A percentile compares a stretch with the other conserved stretches of the same genome.
Conservation (phyloP, 2,329 filamentous ascomycete species). For the Calonectria multiphialidica region DNA sequence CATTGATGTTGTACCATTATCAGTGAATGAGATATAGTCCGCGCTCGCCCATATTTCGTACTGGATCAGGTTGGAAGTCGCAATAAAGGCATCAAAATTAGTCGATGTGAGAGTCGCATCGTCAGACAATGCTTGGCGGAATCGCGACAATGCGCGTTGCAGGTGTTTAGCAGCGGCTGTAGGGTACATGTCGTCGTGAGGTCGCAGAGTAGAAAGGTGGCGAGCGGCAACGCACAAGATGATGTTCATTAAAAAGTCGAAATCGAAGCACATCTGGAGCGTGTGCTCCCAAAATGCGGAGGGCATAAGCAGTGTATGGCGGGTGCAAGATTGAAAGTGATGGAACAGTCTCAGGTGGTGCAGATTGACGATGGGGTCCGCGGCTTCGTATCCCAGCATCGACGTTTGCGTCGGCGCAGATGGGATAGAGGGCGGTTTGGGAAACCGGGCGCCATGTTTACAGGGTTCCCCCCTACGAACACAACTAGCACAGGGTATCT, state of each 20-base stretch:
- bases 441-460: not conserved
- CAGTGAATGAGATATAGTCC: not conserved
- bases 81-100: not conserved
- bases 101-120: not conserved
- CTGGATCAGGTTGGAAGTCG: not conserved
- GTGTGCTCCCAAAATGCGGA: not conserved
- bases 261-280: not conserved
- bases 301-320: not conserved
- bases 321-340: not conserved
- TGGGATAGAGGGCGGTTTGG: not conserved
- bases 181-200: not conserved
- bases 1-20: not conserved
- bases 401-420: not conserved
- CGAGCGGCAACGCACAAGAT: slow-evolving; percentile 2
- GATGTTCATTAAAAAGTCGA: slow-evolving; percentile 14
- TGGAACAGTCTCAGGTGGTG: not conserved
- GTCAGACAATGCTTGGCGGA: not conserved
- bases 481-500: not conserved
- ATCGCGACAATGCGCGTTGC: not conserved
- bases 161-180: not conserved
- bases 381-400: not conserved
- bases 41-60: slow-evolving; percentile 3
- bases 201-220: not conserved
- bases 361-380: not conserved
- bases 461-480: not conserved